phyloP scores from a whole-genome alignment of 179 eudicot genomes.

The Dionaea muscipula region DNA sequence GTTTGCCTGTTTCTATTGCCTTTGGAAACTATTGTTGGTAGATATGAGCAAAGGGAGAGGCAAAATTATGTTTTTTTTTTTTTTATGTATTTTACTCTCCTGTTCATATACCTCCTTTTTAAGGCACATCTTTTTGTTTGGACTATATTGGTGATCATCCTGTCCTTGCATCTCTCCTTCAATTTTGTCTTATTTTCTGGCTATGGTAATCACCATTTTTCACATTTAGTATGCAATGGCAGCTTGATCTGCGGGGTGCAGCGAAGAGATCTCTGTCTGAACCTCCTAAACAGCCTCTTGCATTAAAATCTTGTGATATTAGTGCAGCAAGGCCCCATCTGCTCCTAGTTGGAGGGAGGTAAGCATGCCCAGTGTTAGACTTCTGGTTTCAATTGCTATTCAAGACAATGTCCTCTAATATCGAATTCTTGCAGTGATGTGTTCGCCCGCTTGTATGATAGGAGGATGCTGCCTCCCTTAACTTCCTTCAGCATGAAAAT shows the following conservation, averaged over 20 bases:
- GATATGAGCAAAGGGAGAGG: too few relatives aligned
- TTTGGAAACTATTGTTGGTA: too few relatives aligned
- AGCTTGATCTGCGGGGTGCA: constrained; percentile 90
- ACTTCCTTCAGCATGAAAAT: constrained; percentile 58
- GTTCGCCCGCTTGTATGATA: constrained; percentile 92
- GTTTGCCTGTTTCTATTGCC: too few relatives aligned
- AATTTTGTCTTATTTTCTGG: not conserved
- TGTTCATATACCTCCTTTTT: too few relatives aligned
- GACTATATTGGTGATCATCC: not conserved
- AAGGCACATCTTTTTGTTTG: not conserved
- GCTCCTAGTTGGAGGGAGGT: constrained; percentile 98
- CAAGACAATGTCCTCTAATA: not conserved
- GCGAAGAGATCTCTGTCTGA: constrained; percentile 76
- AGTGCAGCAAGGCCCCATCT: constrained; percentile 76
- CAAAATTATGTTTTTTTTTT: too few relatives aligned
- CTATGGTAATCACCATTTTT: constrained; percentile 11
- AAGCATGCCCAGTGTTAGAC: constrained; percentile 7
- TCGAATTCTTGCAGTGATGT: constrained; percentile 59
- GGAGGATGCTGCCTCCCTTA: constrained; percentile 91
- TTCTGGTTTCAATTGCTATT: not conserved
- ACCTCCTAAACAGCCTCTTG: constrained; percentile 71
- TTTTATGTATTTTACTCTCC: too few relatives aligned
- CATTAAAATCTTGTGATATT: constrained; percentile 81
- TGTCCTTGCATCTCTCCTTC: not conserved
- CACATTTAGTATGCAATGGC: constrained; percentile 31